phyloP scores from a whole-genome alignment of 2,329 filamentous ascomycete species.

The Thielaviopsis ethacetica region DNA sequence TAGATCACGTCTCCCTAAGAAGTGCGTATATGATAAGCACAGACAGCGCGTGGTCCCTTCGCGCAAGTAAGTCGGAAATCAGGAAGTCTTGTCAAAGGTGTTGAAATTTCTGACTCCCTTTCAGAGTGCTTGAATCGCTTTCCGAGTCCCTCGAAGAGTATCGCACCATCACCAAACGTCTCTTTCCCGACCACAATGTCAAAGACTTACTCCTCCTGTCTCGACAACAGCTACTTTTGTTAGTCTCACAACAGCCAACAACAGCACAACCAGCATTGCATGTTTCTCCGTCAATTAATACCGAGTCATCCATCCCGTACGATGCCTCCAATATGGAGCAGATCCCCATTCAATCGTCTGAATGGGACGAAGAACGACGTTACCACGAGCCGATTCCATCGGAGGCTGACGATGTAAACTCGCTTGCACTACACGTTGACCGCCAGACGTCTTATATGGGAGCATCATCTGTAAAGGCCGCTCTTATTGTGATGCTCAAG shows the following conservation, averaged over 20 bases:
- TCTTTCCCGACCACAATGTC: conserved; percentile 42
- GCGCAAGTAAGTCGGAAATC: conserved; percentile 43
- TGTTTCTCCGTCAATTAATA: conserved; percentile 35
- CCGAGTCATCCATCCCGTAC: conserved; percentile 32
- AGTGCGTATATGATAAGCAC: conserved; percentile 69
- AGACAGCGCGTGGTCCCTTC: conserved; percentile 62
- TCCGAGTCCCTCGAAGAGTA: conserved; percentile 52
- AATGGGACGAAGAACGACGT: conserved; percentile 49
- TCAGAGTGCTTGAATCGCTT: conserved; percentile 41
- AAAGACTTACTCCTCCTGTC: conserved; percentile 36
- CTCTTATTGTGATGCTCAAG: conserved; percentile 53
- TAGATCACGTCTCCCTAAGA: conserved; percentile 47
- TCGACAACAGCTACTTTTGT: conserved; percentile 40
- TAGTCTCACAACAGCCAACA: conserved; percentile 32
- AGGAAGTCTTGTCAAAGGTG: conserved; percentile 11
- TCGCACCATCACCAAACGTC: conserved; percentile 40
- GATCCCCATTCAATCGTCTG: conserved; percentile 46
- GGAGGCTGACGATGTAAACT: conserved; percentile 40
- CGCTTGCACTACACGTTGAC: conserved; percentile 43
- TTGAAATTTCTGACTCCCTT: conserved; percentile 10
- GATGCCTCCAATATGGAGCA: conserved; percentile 44
- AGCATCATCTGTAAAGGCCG: conserved; percentile 59
- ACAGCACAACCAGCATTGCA: conserved; percentile 30
- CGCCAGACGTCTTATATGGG: conserved; percentile 51
- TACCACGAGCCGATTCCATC: conserved; percentile 39